phyloP scores from a whole-genome alignment of 116 monocot species.

The Iris pallida region DNA sequence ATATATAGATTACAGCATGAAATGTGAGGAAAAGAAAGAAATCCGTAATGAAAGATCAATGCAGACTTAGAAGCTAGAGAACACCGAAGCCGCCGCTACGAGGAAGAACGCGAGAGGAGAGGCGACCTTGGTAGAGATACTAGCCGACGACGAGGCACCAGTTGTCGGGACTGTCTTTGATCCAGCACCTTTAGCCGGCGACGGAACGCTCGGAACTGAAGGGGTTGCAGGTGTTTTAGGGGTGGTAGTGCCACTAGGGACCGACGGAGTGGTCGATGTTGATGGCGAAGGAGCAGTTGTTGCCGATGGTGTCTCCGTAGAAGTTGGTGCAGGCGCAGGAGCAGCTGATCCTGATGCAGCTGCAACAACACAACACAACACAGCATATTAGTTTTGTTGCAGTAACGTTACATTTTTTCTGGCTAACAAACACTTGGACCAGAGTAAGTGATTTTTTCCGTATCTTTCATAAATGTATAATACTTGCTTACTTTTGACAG shows the following conservation, averaged over 20 bases:
- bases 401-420: neutral
- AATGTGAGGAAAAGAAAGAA: neutral
- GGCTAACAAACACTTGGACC: neutral
- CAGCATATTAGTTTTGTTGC: neutral
- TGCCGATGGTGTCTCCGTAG: slow-evolving; percentile 4
- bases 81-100: neutral
- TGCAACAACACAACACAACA: neutral
- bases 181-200: neutral
- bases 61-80: slow-evolving; percentile 7
- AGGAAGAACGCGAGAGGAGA: neutral
- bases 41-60: no score
- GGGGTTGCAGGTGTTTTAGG: slow-evolving; percentile 2
- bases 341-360: slow-evolving; percentile 4
- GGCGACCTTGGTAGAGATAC: neutral
- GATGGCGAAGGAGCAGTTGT: slow-evolving; percentile 3
- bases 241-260: neutral
- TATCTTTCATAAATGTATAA: no score
- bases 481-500: neutral
- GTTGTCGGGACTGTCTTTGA: slow-evolving; percentile 10
- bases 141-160: slow-evolving; percentile 2
- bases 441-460: no score
- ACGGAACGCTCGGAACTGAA: neutral
- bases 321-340: slow-evolving; percentile 4
- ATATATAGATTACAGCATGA: neutral
- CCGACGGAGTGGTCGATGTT: neutral